A percentile compares a stretch with the other conserved stretches of the same genome.
Evolutionary conservation across 2,329 filamentous ascomycete genomes (phyloP).

Genomic region (Fusarium annulatum): DNA sequence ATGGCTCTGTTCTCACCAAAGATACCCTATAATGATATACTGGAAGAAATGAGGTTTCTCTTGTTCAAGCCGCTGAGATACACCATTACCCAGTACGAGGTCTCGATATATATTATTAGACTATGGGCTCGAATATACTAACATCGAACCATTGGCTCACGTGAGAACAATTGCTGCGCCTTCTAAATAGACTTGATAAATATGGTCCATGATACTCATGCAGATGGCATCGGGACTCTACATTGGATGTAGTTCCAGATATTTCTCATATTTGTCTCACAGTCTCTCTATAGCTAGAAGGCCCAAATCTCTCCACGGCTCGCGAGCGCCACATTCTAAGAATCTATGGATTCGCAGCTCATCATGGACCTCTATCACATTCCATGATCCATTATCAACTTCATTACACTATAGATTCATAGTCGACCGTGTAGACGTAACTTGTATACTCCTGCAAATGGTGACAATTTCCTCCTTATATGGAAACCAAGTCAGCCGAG

Average conservation of each 20-base stretch:
- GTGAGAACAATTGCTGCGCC: background rate
- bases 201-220: background rate
- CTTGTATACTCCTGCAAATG: background rate
- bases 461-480: background rate
- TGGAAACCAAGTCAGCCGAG: background rate
- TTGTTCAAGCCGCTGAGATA: background rate
- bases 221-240: background rate
- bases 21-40: background rate
- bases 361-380: background rate
- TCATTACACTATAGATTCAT: background rate
- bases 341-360: background rate
- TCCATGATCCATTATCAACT: background rate
- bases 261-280: background rate
- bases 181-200: background rate
- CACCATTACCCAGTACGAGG: no score
- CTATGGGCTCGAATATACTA: background rate
- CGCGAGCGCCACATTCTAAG: background rate
- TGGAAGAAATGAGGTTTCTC: background rate
- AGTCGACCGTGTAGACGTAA: background rate
- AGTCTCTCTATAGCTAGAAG: background rate
- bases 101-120: background rate
- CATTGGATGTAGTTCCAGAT: background rate
- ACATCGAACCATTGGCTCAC: background rate
- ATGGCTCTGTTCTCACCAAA: background rate
- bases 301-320: background rate